These are phyloP conservation scores for Aquilaria agallochum DNA, from an alignment of 441 rosid genomes.

Conservation along the genomic window DNA sequence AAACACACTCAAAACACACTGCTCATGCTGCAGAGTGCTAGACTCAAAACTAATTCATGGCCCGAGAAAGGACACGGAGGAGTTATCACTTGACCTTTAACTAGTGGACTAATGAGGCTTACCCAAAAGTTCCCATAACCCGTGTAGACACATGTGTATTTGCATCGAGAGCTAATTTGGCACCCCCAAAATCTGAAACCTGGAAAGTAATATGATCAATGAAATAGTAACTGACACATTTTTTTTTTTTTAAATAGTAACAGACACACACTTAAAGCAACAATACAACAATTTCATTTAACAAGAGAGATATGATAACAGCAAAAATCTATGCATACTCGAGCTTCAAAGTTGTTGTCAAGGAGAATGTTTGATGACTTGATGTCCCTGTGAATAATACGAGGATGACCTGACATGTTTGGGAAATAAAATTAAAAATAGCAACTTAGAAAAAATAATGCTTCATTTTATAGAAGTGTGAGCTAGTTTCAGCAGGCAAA, in stretches of 20 bases:
- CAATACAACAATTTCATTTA: conserved; percentile 1
- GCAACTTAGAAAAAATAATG: neutral
- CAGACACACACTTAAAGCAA: conserved; percentile 10
- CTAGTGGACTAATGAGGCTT: conserved; percentile 19
- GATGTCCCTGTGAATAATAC: conserved; percentile 92
- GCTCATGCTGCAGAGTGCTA: conserved; percentile 1
- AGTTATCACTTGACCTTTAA: conserved; percentile 2
- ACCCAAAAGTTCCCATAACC: conserved; percentile 99
- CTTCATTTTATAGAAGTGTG: neutral
- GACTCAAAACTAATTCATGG: neutral
- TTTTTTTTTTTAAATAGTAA: conserved; percentile 6
- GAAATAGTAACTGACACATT: conserved; percentile 15
- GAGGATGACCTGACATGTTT: conserved; percentile 70
- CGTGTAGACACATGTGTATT: conserved; percentile 89
- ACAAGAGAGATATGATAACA: conserved; percentile 2
- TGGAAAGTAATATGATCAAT: conserved; percentile 23
- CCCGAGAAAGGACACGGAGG: neutral
- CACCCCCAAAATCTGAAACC: conserved; percentile 99
- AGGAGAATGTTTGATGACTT: conserved; percentile 95
- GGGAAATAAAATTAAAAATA: conserved; percentile 6
- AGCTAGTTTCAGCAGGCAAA: no score
- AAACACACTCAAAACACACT: neutral
- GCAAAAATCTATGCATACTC: conserved; percentile 33
- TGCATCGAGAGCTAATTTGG: conserved; percentile 87
- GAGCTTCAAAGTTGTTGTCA: conserved; percentile 80